phyloP scores from a whole-genome alignment of 306 rosid species.

The Amphicarpaea edgeworthii region DNA sequence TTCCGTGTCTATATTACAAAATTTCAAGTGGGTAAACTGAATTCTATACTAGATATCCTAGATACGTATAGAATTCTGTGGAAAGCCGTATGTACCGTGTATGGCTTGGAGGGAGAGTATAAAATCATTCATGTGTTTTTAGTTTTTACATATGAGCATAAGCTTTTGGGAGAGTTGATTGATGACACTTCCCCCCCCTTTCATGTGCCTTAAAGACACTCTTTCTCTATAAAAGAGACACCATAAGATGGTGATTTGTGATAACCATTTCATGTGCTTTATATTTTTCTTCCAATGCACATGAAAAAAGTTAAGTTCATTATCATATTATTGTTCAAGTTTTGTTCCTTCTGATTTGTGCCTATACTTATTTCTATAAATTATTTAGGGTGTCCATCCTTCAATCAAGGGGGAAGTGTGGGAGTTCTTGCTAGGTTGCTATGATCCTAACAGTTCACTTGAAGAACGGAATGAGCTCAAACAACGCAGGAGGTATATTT shows the following conservation, averaged over 20 bases:
- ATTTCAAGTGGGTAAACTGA: too few relatives aligned
- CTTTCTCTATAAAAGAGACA: conserved; percentile 1
- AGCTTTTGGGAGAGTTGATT: background rate
- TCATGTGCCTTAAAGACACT: background rate
- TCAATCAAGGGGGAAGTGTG: conserved; percentile 90
- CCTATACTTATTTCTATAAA: conserved; percentile 38
- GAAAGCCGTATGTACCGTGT: too few relatives aligned
- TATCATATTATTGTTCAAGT: conserved; percentile 17
- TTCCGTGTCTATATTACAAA: too few relatives aligned
- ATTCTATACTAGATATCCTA: too few relatives aligned
- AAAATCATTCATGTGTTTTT: background rate
- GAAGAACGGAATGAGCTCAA: conserved; percentile 80
- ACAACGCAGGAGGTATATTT: conserved; percentile 73
- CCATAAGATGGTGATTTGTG: conserved; percentile 35
- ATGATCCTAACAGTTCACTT: conserved; percentile 81
- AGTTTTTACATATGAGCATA: background rate
- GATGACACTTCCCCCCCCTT: background rate
- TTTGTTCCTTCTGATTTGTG: conserved; percentile 32
- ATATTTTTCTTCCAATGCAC: conserved; percentile 25
- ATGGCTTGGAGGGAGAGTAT: too few relatives aligned
- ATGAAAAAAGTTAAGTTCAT: background rate
- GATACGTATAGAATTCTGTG: too few relatives aligned
- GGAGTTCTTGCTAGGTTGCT: conserved; percentile 97
- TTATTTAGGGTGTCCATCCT: conserved; percentile 90
- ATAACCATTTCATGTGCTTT: conserved; percentile 24